phyloP scores from a whole-genome alignment of 495 filamentous ascomycete genomes.

The Aspergillus diversus region DNA sequence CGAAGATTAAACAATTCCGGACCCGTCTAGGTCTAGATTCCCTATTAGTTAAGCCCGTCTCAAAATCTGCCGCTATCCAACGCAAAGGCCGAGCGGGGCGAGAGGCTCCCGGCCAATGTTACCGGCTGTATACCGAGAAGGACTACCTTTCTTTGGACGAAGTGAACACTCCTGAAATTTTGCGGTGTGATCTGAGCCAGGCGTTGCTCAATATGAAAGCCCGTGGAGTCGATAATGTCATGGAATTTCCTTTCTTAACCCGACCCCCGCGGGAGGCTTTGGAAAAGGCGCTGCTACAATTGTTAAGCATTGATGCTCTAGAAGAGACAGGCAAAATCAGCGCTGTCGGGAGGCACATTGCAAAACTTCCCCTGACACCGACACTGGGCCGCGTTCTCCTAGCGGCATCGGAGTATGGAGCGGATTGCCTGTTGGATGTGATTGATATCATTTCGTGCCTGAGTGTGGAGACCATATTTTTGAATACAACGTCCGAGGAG shows the following conservation, averaged over 20 bases:
- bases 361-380: constrained; percentile 80
- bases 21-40: constrained; percentile 86
- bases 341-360: constrained; percentile 71
- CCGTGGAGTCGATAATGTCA: constrained; percentile 79
- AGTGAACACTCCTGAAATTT: constrained; percentile 82
- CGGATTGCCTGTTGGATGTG: constrained; percentile 74
- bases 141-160: constrained; percentile 73
- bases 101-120: constrained; percentile 90
- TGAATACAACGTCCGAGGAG: constrained; percentile 80
- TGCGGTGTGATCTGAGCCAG: constrained; percentile 83
- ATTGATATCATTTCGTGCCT: constrained; percentile 93
- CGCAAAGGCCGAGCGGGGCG: constrained; percentile 89
- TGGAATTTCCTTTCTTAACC: constrained; percentile 84
- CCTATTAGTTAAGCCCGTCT: constrained; percentile 87
- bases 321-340: constrained; percentile 75
- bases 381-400: constrained; percentile 80
- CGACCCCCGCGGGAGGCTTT: constrained; percentile 75
- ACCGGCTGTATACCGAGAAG: constrained; percentile 83
- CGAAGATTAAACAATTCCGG: constrained; percentile 91
- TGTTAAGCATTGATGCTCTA: constrained; percentile 78
- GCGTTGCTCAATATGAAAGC: constrained; percentile 95
- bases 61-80: constrained; percentile 91
- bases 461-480: constrained; percentile 86
- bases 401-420: constrained; percentile 71
- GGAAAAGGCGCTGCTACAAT: constrained; percentile 80